Evolutionary conservation across 2,329 filamentous ascomycete species (phyloP).

Genomic region (Aureobasidium sp.): DNA sequence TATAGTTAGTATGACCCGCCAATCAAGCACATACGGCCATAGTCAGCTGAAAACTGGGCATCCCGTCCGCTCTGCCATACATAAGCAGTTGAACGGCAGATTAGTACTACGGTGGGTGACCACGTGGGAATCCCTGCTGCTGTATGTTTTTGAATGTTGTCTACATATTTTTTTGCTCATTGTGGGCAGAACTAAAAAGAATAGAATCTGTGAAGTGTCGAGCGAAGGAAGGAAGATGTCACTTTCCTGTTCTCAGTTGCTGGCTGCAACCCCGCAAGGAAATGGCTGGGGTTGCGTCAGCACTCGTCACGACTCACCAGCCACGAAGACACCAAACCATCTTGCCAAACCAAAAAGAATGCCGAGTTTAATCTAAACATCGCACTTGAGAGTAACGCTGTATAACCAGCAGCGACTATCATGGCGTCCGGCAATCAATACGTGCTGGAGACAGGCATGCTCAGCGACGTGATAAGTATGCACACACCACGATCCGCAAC

Average conservation of each 20-base stretch:
- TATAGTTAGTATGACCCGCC: no score
- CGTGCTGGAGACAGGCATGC: not conserved
- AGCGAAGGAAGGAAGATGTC: not conserved
- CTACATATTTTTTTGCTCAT: no score
- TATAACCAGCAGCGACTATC: not conserved
- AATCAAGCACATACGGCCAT: no score
- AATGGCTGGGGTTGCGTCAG: slow-evolving; percentile 1
- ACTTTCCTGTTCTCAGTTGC: not conserved
- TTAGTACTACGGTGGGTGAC: no score
- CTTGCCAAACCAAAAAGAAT: not conserved
- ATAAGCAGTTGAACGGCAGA: no score
- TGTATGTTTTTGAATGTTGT: no score
- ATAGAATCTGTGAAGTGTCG: not conserved
- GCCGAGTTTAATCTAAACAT: slow-evolving; percentile 1
- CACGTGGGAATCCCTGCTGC: no score
- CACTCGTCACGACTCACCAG: not conserved
- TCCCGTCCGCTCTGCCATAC: no score
- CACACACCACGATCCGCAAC: no score
- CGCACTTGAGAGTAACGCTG: not conserved
- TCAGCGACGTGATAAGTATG: not conserved
- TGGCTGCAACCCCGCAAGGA: not conserved
- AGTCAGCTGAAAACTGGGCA: no score
- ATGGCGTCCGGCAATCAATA: not conserved
- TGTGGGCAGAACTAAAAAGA: no score
- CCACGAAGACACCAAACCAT: not conserved